Conservation (phyloP, 1,139 yeast genomes). For the Taphrina communis region DNA sequence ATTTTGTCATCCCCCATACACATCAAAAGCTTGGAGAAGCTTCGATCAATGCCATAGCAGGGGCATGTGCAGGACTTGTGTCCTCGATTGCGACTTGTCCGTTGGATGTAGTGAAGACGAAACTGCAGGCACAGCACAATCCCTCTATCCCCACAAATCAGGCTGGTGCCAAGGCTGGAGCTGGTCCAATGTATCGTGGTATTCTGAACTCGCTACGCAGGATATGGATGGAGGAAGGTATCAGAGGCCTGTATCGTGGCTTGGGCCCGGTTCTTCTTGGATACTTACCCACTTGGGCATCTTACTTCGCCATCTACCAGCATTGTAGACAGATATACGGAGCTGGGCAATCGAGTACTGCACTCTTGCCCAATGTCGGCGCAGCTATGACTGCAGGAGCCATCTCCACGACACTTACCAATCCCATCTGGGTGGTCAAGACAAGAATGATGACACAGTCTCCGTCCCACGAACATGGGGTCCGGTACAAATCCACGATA, state of each 20-base stretch:
- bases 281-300: slow-evolving; percentile 96
- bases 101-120: slow-evolving; percentile 88
- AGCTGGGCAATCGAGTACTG: slow-evolving; percentile 31
- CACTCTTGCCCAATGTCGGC: slow-evolving; percentile 61
- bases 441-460: slow-evolving; percentile 82
- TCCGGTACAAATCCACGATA: slow-evolving; percentile 72
- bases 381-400: slow-evolving; percentile 92
- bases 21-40: slow-evolving; percentile 34
- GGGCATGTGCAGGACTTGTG: slow-evolving; percentile 88
- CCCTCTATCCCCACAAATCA: slow-evolving; percentile 11
- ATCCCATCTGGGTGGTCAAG: slow-evolving; percentile 97
- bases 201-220: slow-evolving; percentile 56
- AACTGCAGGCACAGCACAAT: slow-evolving; percentile 79
- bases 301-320: slow-evolving; percentile 89
- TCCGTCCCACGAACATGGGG: slow-evolving; percentile 43
- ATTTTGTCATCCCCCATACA: slow-evolving; percentile 36
- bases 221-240: slow-evolving; percentile 70
- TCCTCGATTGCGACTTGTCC: slow-evolving; percentile 95
- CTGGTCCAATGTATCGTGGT: slow-evolving; percentile 59
- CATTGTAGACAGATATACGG: slow-evolving; percentile 60
- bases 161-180: background rate
- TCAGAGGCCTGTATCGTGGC: slow-evolving; percentile 85
- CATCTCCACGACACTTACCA: slow-evolving; percentile 81
- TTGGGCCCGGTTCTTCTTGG: slow-evolving; percentile 89
- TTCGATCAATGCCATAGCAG: slow-evolving; percentile 64